Base-by-base conservation (phyloP, 176 grass and related monocot genomes). In the Hordeum marinum region DNA sequence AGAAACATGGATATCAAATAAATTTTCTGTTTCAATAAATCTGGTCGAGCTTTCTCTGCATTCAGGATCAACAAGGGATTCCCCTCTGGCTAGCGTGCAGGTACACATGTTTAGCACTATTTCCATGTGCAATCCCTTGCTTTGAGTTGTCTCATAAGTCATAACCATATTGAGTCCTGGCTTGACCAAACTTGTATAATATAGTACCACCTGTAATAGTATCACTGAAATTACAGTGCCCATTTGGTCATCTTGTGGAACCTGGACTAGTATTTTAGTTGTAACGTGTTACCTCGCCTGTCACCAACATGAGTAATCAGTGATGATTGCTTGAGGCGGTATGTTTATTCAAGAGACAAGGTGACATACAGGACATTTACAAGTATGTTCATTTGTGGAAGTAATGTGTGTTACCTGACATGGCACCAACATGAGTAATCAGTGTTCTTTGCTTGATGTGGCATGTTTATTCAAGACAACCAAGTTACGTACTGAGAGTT, bases 11-110 rank as follows among this genome's bases (percentile, higher is more conserved):
- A 94, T 95, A 86, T 75, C 93, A 60, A 95, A 84, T 79, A 98
- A 95, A 78, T 50, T 91, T 14, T 88, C 89, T 9, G 89, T 95
- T 84, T 75, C 85, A 12, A 86, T 98, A 88, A 89, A 93, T 88
- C 83, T 98, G 67, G 83, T 98, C 83, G 93, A 95, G 80, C 95
- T 98, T 86, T 90, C 91, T 81, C 83, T 98, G 80, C 95, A 98
- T 90, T 98, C 93, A 63, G 93, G 93, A 55, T 89, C 72, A 1
- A 85, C 80, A 84, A 93, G 93, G 88, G 95, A 98, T 85, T 98
- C 95, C 82, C 88, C 91, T 87, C 87, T 98, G 52, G 93, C 95
- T 52, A 90, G 82, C 39, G 70, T 98, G 58, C 89, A 98, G 92
- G 95, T 98, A 82, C 9, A 25, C 80, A 63, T 89, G 9, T 77